Conservation (phyloP, 768 basidiomycete species). For the Phylloporus sp. region DNA sequence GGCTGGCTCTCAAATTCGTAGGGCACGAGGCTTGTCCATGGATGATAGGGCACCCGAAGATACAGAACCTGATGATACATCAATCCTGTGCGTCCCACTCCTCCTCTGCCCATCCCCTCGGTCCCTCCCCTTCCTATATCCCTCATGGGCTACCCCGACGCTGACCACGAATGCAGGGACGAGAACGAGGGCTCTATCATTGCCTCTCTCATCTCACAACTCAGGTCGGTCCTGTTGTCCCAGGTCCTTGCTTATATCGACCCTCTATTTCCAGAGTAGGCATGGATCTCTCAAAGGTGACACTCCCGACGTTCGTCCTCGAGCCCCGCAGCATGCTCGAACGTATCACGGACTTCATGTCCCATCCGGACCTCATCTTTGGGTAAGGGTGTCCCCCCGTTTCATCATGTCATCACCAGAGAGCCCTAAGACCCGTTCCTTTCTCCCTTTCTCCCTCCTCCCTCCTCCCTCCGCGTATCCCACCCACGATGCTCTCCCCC, state of each 20-base stretch:
- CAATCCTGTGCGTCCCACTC: constrained; percentile 64
- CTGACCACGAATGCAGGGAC: constrained; percentile 55
- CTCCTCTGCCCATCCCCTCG: constrained; percentile 20
- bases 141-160: constrained; percentile 29
- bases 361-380: constrained; percentile 96
- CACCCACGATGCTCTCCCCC: background rate
- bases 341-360: constrained; percentile 98
- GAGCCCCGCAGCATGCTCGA: constrained; percentile 98
- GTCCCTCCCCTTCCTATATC: constrained; percentile 3
- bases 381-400: constrained; percentile 50
- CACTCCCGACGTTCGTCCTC: constrained; percentile 91
- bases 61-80: constrained; percentile 85
- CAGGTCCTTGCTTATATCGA: constrained; percentile 8
- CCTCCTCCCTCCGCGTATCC: background rate
- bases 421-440: constrained; percentile 20
- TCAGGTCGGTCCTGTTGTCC: constrained; percentile 48
- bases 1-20: constrained; percentile 58
- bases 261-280: constrained; percentile 57
- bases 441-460: background rate
- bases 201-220: constrained; percentile 79
- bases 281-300: constrained; percentile 95
- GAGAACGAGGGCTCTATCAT: constrained; percentile 93
- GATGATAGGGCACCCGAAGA: constrained; percentile 74
- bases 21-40: constrained; percentile 63
- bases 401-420: constrained; percentile 11